Base-by-base conservation (phyloP, 192 early-diverging fungal genomes). In the Backusella liffmaniae region DNA sequence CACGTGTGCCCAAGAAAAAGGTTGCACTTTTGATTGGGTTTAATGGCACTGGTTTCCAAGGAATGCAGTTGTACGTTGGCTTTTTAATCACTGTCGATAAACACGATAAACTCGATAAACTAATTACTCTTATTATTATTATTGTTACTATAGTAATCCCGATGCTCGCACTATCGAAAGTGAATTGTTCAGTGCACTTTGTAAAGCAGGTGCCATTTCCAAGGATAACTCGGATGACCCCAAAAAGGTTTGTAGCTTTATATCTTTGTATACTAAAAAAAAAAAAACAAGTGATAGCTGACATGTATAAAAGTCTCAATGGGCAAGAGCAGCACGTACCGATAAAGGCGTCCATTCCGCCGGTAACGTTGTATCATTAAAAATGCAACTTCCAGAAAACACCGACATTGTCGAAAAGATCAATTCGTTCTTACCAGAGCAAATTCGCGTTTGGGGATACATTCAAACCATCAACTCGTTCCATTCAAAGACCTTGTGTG, bases 311-410 rank as follows among this genome's bases (percentile, higher is more conserved):
- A 62, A 95, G 92, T 89, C 96, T 70, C 84, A 91, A 67, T 91
- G 98, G 75, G 91, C 91, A 87, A 86, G 98, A 72, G 92, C 96
- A 9, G 98, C 98, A 10, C 89, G 98, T 37, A 99, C 98, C 1
- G 98, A 99, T 79, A 99, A 99, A 82, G 98, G 98, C 34, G 98
- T 99, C 5, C 97, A 99, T 79, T 97, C 98, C 23, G 95, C 94
- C 37, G 97, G 97, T 13, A 97, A 99, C 69, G 93, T 99, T 3
- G 90, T 96, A 10, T 96, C 96, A 5, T 72, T 94, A 35, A 99
- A 99, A 80, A 91, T 99, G 90, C 70, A 72, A 7, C n/a, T 78
- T 36, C 91, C 94, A 67, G 92, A 94, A 67, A 88, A 92, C 41
- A 77, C 84, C 6, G 89, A 92, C 35, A 82, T 97, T 18, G 86